Conservation (phyloP, 2,329 filamentous ascomycete species). For the Trichoderma gracile region DNA sequence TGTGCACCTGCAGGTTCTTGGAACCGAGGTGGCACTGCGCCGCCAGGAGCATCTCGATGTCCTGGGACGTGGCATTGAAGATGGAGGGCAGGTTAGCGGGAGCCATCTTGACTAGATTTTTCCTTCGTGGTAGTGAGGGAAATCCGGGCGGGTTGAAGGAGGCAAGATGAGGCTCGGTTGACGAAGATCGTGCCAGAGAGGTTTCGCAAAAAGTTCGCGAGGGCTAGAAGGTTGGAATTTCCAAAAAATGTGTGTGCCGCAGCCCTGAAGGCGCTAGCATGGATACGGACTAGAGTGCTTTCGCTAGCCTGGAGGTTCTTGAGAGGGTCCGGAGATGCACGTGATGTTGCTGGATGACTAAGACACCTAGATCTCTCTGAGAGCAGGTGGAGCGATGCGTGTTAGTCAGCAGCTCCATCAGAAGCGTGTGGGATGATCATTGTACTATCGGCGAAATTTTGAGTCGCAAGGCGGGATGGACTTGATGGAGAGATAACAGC, state of each 20-base stretch:
- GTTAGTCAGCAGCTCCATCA: conserved; percentile 11
- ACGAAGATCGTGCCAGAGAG: conserved; percentile 31
- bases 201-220: conserved; percentile 49
- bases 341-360: conserved; percentile 34
- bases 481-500: neutral
- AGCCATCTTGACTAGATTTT: conserved; percentile 75
- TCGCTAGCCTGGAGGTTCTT: neutral
- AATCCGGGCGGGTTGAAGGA: conserved; percentile 32
- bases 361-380: neutral
- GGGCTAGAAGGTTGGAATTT: conserved; percentile 36
- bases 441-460: conserved; percentile 38
- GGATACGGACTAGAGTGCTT: conserved; percentile 28
- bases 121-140: conserved; percentile 32
- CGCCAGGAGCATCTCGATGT: conserved; percentile 99
- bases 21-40: conserved; percentile 95
- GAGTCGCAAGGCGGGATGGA: conserved; percentile 26
- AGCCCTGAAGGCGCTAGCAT: conserved; percentile 40
- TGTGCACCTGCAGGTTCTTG: conserved; percentile 99
- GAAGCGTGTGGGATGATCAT: conserved; percentile 5
- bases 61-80: conserved; percentile 96
- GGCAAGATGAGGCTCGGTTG: conserved; percentile 27
- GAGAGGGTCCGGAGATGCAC: conserved; percentile 32
- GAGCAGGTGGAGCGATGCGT: neutral
- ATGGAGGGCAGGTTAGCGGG: conserved; percentile 88
- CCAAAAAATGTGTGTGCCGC: conserved; percentile 45